phyloP scores from a whole-genome alignment of 2,329 filamentous ascomycete species.

The Paraconiothyrium brasiliense region DNA sequence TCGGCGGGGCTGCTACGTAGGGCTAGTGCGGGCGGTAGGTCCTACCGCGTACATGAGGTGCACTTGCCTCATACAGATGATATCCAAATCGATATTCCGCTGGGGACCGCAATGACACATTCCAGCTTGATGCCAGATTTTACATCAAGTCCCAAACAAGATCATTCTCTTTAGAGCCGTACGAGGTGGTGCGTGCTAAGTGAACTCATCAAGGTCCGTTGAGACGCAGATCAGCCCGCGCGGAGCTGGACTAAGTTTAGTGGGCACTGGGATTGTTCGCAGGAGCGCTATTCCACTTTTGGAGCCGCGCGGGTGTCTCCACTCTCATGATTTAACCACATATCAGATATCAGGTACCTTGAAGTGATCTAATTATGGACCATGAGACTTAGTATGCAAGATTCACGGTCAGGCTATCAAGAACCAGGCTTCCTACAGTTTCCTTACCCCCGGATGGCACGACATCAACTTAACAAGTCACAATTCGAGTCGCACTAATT shows the following conservation, averaged over 20 bases:
- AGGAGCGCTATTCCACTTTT: background rate
- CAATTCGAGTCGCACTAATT: background rate
- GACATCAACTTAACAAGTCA: background rate
- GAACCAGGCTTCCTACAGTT: background rate
- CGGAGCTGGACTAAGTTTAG: conserved; percentile 8
- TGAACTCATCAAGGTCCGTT: background rate
- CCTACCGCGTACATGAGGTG: too few species aligned
- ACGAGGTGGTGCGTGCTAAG: too few species aligned
- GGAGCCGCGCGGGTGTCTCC: conserved; percentile 3
- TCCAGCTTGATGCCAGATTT: too few species aligned
- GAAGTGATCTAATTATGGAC: too few species aligned
- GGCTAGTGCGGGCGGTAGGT: too few species aligned
- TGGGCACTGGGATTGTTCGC: background rate
- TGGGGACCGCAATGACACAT: too few species aligned
- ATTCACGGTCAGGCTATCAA: background rate
- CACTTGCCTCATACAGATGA: too few species aligned
- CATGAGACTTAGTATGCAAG: background rate
- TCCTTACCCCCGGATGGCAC: background rate
- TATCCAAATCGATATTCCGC: too few species aligned
- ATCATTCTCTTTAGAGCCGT: too few species aligned
- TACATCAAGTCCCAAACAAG: too few species aligned
- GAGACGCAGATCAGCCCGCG: background rate
- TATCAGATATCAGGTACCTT: background rate
- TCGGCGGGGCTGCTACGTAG: too few species aligned
- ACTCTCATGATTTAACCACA: background rate